Base-by-base conservation (phyloP, 2,329 filamentous ascomycete genomes). In the Beauveria asiatica region DNA sequence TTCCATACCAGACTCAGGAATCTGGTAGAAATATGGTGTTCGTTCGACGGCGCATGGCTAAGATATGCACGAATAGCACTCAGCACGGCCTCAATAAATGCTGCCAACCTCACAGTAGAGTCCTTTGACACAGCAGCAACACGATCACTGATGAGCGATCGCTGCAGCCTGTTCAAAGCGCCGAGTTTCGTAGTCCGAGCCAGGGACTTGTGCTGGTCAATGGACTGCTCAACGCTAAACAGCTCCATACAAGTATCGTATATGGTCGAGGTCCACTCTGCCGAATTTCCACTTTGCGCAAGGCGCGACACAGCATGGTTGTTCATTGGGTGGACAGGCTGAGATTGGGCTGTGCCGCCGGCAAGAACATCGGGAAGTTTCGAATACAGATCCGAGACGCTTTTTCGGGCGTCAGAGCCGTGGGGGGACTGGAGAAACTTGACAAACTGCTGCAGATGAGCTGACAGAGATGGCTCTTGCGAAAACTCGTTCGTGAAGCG, bases 71-170 rank as follows among this genome's bases (percentile, higher is more conserved):
- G 74, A 13, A 83, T 65, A 2, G 70, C 67, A 21, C 70, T 67
- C 11, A 84, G 66, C 2, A 76, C 71, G 1, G 73, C 74, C 2
- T 69, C 66, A 5, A 87, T 70, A 63, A 87, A 87, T 2, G 70
- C 70, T 1, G 76, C 76, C 7, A 83, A 74, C 58, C 76, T 76
- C 5, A 80, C 78, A 2, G 85, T 88, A 0, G 84, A 83, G 64
- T 88, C 85, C 63, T 83, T 85, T 0, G 80, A 77, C 5, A 85
- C 79, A 8, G 78, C 77, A 13, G 82, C 77, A 19, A 85, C 79
- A 17, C 79, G 77, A 52, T 77, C 76, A 23, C 78, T 78, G 5
- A 85, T 74, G 42, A 79, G 74, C 1, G 85, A 86, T 61, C 85
- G 76, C 68, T 88, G 83, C 8, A 88, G 74, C 8, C 85, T 78